Evolutionary conservation across 768 basidiomycete genomes (phyloP).

Genomic region (Boletus speciosus): DNA sequence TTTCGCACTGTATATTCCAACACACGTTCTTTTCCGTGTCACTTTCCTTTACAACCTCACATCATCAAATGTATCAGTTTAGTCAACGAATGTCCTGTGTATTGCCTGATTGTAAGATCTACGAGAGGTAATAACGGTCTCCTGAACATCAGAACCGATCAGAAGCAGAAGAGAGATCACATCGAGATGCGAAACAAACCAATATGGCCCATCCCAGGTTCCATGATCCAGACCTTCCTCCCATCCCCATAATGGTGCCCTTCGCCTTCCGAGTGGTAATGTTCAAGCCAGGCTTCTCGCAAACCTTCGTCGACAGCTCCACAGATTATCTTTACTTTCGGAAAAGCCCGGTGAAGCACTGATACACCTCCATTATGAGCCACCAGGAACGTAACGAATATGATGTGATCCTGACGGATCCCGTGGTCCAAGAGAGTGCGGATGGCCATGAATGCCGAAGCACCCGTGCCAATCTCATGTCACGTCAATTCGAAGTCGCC

Average conservation of each 20-base stretch:
- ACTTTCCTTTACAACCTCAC: conserved; percentile 8
- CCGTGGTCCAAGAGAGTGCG: conserved; percentile 93
- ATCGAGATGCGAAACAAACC: conserved; percentile 41
- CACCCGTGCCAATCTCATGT: conserved; percentile 86
- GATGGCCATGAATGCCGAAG: conserved; percentile 92
- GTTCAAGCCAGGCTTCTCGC: conserved; percentile 68
- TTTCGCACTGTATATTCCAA: conserved; percentile 15
- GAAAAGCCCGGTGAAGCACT: conserved; percentile 80
- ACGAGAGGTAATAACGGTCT: conserved; percentile 40
- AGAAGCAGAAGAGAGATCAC: not conserved
- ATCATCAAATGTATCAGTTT: conserved; percentile 2
- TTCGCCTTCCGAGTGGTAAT: conserved; percentile 46
- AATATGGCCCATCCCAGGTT: conserved; percentile 88
- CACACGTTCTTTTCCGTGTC: conserved; percentile 11
- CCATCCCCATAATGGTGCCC: conserved; percentile 43
- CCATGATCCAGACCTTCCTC: conserved; percentile 75
- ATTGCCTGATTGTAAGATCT: conserved; percentile 9
- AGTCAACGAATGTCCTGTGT: conserved; percentile 3
- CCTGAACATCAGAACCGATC: conserved; percentile 21
- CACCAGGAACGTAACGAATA: conserved; percentile 88
- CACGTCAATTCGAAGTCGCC: not conserved
- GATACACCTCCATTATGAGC: conserved; percentile 77
- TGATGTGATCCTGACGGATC: conserved; percentile 75
- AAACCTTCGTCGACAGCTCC: conserved; percentile 79
- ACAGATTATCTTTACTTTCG: conserved; percentile 77